A percentile compares a stretch with the other conserved stretches of the same genome.
Conservation (phyloP, 768 basidiomycete genomes). For the Boletus barrowsii region DNA sequence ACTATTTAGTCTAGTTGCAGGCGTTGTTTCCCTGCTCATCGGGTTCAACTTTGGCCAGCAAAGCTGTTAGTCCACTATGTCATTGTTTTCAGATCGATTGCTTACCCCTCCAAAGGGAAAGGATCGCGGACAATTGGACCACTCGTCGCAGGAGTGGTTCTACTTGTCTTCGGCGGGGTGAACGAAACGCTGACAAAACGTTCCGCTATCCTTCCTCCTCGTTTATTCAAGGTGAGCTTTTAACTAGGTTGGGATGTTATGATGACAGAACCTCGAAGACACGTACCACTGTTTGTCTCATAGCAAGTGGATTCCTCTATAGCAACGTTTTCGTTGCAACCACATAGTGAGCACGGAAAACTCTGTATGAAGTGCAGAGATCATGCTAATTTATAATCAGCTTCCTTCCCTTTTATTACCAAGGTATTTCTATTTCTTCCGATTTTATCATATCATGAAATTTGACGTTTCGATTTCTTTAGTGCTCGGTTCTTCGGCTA, state of each 20-base stretch:
- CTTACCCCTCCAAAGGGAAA: neutral
- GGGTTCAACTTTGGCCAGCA: conserved; percentile 71
- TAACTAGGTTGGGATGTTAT: neutral
- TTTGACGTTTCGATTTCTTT: neutral
- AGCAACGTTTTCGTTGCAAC: conserved; percentile 56
- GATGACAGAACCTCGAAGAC: conserved; percentile 40
- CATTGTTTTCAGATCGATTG: neutral
- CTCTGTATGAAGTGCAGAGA: too few relatives aligned
- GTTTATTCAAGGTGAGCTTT: conserved; percentile 58
- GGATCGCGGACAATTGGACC: conserved; percentile 52
- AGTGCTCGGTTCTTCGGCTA: conserved; percentile 72
- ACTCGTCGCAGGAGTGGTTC: conserved; percentile 48
- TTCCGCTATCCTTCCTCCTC: conserved; percentile 69
- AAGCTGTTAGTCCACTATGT: conserved; percentile 45
- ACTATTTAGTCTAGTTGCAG: conserved; percentile 49
- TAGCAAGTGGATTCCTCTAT: conserved; percentile 54
- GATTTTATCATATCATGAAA: neutral
- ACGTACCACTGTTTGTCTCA: conserved; percentile 64
- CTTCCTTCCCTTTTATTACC: conserved; percentile 76
- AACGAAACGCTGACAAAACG: conserved; percentile 62
- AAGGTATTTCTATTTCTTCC: conserved; percentile 28
- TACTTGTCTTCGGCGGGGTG: conserved; percentile 48
- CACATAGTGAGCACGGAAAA: conserved; percentile 19
- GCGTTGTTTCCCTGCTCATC: conserved; percentile 63
- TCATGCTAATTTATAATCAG: conserved; percentile 7